Conservation (phyloP, 306 rosid genomes). For the Cicer yamashitae region DNA sequence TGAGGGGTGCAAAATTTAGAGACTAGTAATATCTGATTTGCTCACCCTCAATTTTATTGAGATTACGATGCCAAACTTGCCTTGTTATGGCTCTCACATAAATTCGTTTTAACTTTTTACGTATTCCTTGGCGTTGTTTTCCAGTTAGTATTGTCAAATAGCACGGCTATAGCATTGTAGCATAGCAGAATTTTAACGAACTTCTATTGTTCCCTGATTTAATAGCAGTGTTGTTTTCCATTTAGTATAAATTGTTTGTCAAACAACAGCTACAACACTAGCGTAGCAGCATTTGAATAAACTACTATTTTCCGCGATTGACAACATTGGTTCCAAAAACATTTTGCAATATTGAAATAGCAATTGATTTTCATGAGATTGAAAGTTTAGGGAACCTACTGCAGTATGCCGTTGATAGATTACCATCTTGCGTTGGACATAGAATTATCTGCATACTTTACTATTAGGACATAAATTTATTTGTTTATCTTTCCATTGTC, state of each 20-base stretch:
- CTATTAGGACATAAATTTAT: conserved; percentile 2
- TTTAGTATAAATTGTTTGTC: too few relatives aligned
- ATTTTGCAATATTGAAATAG: conserved; percentile 4
- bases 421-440: conserved; percentile 21
- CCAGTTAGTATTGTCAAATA: too few relatives aligned
- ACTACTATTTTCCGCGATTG: too few relatives aligned
- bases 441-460: conserved; percentile 30
- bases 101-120: conserved; percentile 19
- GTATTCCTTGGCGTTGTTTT: not conserved
- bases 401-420: conserved; percentile 3
- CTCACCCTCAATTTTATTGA: conserved; percentile 13
- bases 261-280: too few relatives aligned
- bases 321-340: not conserved
- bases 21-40: not conserved
- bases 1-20: not conserved
- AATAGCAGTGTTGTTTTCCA: too few relatives aligned
- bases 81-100: not conserved
- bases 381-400: not conserved
- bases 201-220: too few relatives aligned
- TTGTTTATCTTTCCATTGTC: conserved; percentile 38
- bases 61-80: not conserved
- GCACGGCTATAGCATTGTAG: too few relatives aligned
- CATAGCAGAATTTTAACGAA: too few relatives aligned
- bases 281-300: too few relatives aligned
- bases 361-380: conserved; percentile 10